These are phyloP conservation scores for Lentinula detonsa DNA, from an alignment of 768 basidiomycete species.

Conservation along the genomic window DNA sequence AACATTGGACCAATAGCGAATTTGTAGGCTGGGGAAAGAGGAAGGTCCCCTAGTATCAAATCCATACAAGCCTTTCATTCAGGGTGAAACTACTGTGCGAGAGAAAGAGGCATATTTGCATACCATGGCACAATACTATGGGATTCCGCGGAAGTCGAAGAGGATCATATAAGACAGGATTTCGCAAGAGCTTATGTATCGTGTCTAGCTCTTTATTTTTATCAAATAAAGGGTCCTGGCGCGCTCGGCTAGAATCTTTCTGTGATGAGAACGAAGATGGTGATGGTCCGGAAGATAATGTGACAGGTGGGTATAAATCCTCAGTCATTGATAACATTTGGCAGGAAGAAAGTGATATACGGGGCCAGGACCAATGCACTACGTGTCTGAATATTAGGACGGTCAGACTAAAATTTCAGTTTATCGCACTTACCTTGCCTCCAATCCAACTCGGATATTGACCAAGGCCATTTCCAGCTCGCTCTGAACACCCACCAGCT, in stretches of 20 bases:
- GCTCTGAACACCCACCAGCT: constrained; percentile 2
- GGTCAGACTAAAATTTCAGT: background rate
- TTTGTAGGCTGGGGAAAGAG: constrained; percentile 73
- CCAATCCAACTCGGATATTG: background rate
- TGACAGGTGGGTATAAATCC: background rate
- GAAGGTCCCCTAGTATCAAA: constrained; percentile 88
- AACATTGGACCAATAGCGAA: constrained; percentile 94
- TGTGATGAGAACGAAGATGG: background rate
- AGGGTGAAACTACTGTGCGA: constrained; percentile 7
- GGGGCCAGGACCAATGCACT: background rate
- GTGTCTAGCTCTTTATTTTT: constrained; percentile 27
- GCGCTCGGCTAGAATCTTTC: constrained; percentile 8
- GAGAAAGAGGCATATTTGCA: constrained; percentile 17
- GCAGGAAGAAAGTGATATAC: background rate
- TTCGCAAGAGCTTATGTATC: constrained; percentile 66
- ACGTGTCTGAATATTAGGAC: background rate
- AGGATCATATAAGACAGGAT: constrained; percentile 77
- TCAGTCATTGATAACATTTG: background rate
- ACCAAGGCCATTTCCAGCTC: constrained; percentile 11
- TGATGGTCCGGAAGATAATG: background rate
- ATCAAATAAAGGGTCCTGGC: constrained; percentile 9
- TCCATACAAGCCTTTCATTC: constrained; percentile 74
- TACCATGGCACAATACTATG: constrained; percentile 95
- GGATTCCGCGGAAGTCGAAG: constrained; percentile 78
- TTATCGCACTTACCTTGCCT: background rate